These are phyloP conservation scores for Leccinellum albellum DNA, from an alignment of 768 basidiomycete species.

Conservation along the genomic window DNA sequence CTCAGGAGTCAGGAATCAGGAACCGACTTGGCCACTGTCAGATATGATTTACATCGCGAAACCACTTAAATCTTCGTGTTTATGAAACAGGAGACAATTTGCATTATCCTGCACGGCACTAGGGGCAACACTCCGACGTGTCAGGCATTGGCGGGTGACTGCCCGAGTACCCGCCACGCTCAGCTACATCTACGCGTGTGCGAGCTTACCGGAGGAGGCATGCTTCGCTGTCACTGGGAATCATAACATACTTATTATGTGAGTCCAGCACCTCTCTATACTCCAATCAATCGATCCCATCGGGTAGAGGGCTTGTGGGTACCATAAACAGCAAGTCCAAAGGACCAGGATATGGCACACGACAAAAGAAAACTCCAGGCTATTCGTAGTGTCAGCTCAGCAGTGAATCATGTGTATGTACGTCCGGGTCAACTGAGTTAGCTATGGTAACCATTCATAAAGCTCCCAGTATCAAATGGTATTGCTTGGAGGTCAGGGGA, in stretches of 20 bases:
- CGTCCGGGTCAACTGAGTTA: not conserved
- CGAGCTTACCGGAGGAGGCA: not conserved
- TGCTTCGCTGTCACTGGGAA: not conserved
- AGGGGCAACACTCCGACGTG: not conserved
- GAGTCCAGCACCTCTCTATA: not conserved
- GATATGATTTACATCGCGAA: not conserved
- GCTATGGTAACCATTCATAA: not conserved
- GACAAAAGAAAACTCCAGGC: not conserved
- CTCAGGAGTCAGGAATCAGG: too few relatives aligned
- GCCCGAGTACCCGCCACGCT: not conserved
- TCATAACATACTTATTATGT: not conserved
- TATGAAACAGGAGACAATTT: slow-evolving; percentile 1
- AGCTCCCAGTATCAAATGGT: not conserved
- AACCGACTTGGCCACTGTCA: not conserved
- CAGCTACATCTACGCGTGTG: not conserved
- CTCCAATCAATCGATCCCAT: not conserved
- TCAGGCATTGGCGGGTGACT: not conserved
- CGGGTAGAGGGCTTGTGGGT: not conserved
- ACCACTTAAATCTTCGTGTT: not conserved
- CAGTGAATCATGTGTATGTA: slow-evolving; percentile 4
- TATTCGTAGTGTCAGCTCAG: not conserved
- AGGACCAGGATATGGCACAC: not conserved
- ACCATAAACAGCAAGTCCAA: not conserved
- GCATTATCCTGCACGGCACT: not conserved
- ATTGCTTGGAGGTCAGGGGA: not conserved